A percentile compares a stretch with the other conserved stretches of the same genome.
phyloP scores from a whole-genome alignment of 768 basidiomycete genomes.

The Phanerochaete sordida region DNA sequence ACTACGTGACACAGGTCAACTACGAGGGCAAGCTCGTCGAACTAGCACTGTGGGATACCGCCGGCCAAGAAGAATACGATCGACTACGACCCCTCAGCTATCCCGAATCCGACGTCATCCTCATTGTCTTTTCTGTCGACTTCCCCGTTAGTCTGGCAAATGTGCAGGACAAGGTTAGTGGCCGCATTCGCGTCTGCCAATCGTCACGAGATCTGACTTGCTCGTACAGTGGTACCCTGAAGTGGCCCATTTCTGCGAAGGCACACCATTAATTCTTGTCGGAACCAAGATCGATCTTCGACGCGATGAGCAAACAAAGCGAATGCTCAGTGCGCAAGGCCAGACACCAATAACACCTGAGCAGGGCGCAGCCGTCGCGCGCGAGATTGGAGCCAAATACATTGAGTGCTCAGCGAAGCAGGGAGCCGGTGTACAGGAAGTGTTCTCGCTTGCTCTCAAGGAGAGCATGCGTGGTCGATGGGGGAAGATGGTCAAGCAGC shows the following conservation, averaged over 20 bases:
- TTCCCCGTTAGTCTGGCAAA: slow-evolving; percentile 90
- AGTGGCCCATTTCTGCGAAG: slow-evolving; percentile 88
- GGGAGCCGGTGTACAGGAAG: slow-evolving; percentile 87
- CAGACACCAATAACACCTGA: slow-evolving; percentile 75
- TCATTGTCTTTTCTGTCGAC: slow-evolving; percentile 93
- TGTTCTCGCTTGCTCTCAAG: slow-evolving; percentile 83
- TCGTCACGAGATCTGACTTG: not conserved
- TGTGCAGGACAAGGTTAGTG: slow-evolving; percentile 79
- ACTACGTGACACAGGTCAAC: slow-evolving; percentile 84
- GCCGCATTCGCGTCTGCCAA: not conserved
- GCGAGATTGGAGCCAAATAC: slow-evolving; percentile 92
- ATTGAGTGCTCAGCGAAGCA: slow-evolving; percentile 93
- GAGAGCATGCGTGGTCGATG: slow-evolving; percentile 84
- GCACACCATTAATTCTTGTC: slow-evolving; percentile 86
- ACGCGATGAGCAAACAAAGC: slow-evolving; percentile 77
- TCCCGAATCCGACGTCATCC: slow-evolving; percentile 86
- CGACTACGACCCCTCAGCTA: slow-evolving; percentile 82
- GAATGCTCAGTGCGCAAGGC: slow-evolving; percentile 89
- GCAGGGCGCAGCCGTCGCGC: slow-evolving; percentile 82
- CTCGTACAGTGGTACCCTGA: slow-evolving; percentile 81
- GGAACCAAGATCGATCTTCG: slow-evolving; percentile 94
- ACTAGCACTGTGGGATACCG: slow-evolving; percentile 98
- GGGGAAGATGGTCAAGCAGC: slow-evolving; percentile 67
- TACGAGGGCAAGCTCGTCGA: slow-evolving; percentile 90
- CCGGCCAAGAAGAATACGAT: slow-evolving; percentile 97